A percentile compares a stretch with the other conserved stretches of the same genome.
Conservation (phyloP, 306 rosid species). For the Cicer cuneatum region DNA sequence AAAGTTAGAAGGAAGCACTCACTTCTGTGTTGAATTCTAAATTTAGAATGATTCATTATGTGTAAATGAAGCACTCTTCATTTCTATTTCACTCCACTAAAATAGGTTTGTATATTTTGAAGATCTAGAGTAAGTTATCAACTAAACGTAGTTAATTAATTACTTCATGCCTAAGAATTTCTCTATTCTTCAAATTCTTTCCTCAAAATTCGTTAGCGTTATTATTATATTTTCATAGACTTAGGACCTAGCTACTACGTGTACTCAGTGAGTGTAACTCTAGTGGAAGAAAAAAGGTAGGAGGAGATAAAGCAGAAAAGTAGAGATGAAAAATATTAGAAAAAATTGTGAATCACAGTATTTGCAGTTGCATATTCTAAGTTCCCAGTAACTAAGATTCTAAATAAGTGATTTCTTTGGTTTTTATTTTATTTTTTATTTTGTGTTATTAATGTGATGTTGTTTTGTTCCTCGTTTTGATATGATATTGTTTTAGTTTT, state of each 20-base stretch:
- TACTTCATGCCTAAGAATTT: constrained; percentile 45
- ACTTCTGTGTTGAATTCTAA: constrained; percentile 26
- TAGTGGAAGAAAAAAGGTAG: constrained; percentile 24
- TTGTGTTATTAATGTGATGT: too few species aligned
- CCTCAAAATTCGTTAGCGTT: neutral
- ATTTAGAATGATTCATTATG: constrained; percentile 39
- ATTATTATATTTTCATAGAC: neutral
- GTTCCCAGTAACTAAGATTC: neutral
- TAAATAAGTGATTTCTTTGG: too few species aligned
- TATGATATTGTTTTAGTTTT: too few species aligned
- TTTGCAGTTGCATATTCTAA: neutral
- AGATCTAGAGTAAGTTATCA: constrained; percentile 11
- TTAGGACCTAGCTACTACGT: constrained; percentile 11
- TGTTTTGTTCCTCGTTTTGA: too few species aligned
- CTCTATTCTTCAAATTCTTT: neutral
- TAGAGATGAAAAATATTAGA: neutral
- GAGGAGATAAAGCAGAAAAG: neutral
- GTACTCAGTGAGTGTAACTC: constrained; percentile 21
- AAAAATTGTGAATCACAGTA: constrained; percentile 9
- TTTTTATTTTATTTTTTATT: too few species aligned
- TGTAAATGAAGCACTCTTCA: constrained; percentile 25
- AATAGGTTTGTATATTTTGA: constrained; percentile 20
- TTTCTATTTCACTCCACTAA: constrained; percentile 29
- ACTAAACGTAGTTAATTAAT: neutral
- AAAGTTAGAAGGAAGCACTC: constrained; percentile 6